phyloP scores from a whole-genome alignment of 2,329 filamentous ascomycete genomes.

The Anthostomella pinea region DNA sequence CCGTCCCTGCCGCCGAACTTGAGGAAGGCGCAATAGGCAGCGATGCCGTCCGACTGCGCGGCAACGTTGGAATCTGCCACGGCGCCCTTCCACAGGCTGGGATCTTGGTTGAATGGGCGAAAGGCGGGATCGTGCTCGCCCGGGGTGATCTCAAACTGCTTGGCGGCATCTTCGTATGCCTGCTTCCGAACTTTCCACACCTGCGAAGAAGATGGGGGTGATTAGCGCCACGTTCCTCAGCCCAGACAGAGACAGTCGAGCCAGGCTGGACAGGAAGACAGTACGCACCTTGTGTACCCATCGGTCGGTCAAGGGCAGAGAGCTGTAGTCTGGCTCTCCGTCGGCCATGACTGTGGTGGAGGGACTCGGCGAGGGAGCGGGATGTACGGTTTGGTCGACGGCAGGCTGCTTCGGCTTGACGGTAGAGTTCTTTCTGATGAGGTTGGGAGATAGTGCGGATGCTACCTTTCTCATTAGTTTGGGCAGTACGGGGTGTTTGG shows the following conservation, averaged over 20 bases:
- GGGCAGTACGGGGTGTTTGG: conserved; percentile 13
- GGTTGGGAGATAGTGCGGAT: conserved; percentile 17
- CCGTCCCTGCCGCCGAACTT: conserved; percentile 84
- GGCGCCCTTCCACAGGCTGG: conserved; percentile 85
- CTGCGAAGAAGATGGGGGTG: conserved; percentile 39
- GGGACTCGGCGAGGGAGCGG: conserved; percentile 2
- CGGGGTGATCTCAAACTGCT: conserved; percentile 79
- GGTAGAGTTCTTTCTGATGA: conserved; percentile 14
- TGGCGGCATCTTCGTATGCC: conserved; percentile 88
- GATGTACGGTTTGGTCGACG: conserved; percentile 6
- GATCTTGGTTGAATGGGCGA: conserved; percentile 80
- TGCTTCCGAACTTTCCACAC: conserved; percentile 96
- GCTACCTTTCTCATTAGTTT: conserved; percentile 27
- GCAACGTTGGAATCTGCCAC: conserved; percentile 95
- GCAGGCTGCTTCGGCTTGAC: not conserved
- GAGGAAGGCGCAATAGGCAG: conserved; percentile 84
- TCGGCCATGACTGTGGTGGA: conserved; percentile 64
- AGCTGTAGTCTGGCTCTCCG: conserved; percentile 77
- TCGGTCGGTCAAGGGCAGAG: conserved; percentile 73
- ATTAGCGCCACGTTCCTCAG: conserved; percentile 6
- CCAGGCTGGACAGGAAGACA: not conserved
- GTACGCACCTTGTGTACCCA: conserved; percentile 74
- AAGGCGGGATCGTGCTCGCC: conserved; percentile 86
- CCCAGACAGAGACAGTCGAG: not conserved
- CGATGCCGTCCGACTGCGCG: conserved; percentile 89